Conservation (phyloP, 2,329 filamentous ascomycete genomes). For the Paracamarosporium sp. region DNA sequence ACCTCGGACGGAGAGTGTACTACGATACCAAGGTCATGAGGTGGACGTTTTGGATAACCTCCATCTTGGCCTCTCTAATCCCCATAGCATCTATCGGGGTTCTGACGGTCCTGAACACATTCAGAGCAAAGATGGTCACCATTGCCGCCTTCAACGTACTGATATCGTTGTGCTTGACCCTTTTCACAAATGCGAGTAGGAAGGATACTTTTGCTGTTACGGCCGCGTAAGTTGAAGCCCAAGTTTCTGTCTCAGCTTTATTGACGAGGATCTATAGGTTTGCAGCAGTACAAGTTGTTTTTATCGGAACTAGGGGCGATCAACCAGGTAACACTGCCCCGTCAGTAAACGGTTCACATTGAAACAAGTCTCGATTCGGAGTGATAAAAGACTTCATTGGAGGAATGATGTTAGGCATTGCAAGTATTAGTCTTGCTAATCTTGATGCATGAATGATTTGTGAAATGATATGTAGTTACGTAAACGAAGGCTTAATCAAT, state of each 20-base stretch:
- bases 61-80: conserved; percentile 26
- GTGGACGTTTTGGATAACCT: conserved; percentile 25
- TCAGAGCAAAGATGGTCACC: conserved; percentile 15
- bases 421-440: too few species aligned
- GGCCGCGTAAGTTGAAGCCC: conserved; percentile 25
- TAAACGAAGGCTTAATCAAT: too few species aligned
- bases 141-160: conserved; percentile 33
- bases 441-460: too few species aligned
- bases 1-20: conserved; percentile 14
- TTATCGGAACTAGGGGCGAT: background rate
- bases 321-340: too few species aligned
- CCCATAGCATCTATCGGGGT: conserved; percentile 29
- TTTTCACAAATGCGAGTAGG: conserved; percentile 28
- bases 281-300: background rate
- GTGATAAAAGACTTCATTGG: background rate
- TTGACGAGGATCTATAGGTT: background rate
- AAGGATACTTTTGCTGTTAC: conserved; percentile 33
- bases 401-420: too few species aligned
- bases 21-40: conserved; percentile 19
- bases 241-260: background rate
- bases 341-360: background rate
- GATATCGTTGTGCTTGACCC: conserved; percentile 25
- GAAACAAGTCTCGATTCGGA: background rate
- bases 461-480: too few species aligned
- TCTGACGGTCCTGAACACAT: conserved; percentile 15